Base-by-base conservation (phyloP, 495 filamentous ascomycete genomes). In the Hypoxylon fragiforme region DNA sequence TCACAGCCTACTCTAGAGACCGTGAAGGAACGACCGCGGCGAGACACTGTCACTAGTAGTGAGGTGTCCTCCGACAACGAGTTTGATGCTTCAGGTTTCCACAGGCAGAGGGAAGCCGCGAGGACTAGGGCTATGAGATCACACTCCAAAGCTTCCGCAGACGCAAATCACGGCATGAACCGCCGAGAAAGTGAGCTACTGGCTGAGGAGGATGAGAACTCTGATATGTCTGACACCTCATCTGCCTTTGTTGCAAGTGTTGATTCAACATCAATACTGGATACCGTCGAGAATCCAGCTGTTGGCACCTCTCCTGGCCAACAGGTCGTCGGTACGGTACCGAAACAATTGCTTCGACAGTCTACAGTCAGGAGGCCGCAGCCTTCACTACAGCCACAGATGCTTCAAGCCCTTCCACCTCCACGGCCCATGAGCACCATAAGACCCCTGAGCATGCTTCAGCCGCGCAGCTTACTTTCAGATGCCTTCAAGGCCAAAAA, bases 11-110 rank as follows among this genome's bases (percentile, higher is more conserved):
- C 86, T 1, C 77, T 90, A 12, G 86, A 91, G 57, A 81, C 80
- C 7, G 78, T 87, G 9, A 90, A 89, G 68, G 85, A 86, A 67
- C 78, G 90, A 2, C 81, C 85, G 2, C 81, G 91, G 40, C 76
- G 90, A 54, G 91, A 95, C 66, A 97, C 91, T 0, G 86, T 89
- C 7, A 95, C 91, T 1, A 95, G 91, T 68, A 95, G 90, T 67
- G 91, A 97, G 44, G 80, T 97, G 54, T 95, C 90, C 1, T 95
- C 91, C 0, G 91, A 95, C 56, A 92, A 92, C 62, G 91, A 94
- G 52, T 76, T 91, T 31, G 89, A 91, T 32, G 73, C 84, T 1
- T 83, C 84, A 8, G 75, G 79, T 3, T 87, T 85, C 45, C 74
- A 87, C 70, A 70, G 77, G 71, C 62, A 83, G 70, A 56, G 85